These are phyloP conservation scores for Entonaema liquescens DNA, from an alignment of 495 filamentous ascomycete genomes.

Conservation along the genomic window DNA sequence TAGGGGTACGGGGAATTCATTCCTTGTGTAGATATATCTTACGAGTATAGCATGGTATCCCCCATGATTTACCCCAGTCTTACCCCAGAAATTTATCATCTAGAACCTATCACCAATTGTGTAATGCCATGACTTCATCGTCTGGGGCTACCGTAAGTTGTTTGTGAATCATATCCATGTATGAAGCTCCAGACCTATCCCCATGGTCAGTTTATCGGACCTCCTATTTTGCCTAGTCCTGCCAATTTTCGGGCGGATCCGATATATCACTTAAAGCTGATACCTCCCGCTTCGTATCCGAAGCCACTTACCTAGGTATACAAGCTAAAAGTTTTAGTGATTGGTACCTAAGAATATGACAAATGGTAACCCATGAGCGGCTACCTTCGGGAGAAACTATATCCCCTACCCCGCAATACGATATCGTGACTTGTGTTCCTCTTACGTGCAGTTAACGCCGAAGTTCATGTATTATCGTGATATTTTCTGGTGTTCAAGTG, in stretches of 20 bases:
- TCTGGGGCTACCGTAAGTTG: not conserved
- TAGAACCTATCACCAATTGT: conserved; percentile 24
- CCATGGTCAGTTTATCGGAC: conserved; percentile 10
- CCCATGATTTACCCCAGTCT: conserved; percentile 4
- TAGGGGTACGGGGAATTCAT: not conserved
- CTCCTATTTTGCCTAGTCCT: conserved; percentile 20
- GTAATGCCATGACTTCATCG: conserved; percentile 34
- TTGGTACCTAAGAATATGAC: not conserved
- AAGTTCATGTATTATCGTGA: not conserved
- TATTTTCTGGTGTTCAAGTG: not conserved
- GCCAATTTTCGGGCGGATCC: conserved; percentile 24
- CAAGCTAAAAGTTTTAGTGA: not conserved
- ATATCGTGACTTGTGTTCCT: not conserved
- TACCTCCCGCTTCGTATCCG: not conserved
- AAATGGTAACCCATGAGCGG: not conserved
- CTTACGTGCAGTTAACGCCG: not conserved
- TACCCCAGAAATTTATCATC: conserved; percentile 14
- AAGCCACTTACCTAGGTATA: not conserved
- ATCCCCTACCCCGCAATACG: conserved; percentile 4
- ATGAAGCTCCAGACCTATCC: not conserved
- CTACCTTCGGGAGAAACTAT: not conserved
- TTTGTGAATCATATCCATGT: not conserved
- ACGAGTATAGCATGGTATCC: not conserved
- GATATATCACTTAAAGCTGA: not conserved
- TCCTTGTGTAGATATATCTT: not conserved